Evolutionary conservation across 2,329 filamentous ascomycete genomes (phyloP).

Genomic region (Colletotrichum costaricense): DNA sequence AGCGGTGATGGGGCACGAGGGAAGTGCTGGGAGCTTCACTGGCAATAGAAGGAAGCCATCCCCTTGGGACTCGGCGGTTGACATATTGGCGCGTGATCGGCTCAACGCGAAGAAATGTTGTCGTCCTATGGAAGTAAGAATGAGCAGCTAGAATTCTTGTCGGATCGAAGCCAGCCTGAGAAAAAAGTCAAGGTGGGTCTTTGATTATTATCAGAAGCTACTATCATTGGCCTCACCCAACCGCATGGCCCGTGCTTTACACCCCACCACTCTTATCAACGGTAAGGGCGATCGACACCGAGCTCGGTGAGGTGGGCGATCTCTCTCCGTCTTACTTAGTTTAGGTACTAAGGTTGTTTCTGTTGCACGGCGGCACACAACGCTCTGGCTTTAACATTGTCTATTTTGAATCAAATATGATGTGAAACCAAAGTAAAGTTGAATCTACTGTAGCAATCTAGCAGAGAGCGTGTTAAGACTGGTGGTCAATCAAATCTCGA

Average conservation of each 20-base stretch:
- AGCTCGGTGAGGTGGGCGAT: background rate
- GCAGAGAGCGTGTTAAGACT: background rate
- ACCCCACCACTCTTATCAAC: background rate
- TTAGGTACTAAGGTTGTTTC: too few species aligned
- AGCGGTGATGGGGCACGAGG: conserved; percentile 70
- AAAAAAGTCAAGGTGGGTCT: conserved; percentile 16
- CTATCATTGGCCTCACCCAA: background rate
- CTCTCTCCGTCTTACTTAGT: too few species aligned
- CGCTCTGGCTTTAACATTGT: background rate
- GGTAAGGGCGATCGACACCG: background rate
- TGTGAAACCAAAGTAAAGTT: background rate
- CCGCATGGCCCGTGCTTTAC: background rate
- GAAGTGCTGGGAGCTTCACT: conserved; percentile 71
- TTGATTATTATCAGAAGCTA: background rate
- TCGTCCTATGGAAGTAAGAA: conserved; percentile 7
- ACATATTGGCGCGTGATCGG: conserved; percentile 41
- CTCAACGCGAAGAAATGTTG: conserved; percentile 8
- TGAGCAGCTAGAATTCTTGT: conserved; percentile 19
- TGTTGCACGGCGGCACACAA: too few species aligned
- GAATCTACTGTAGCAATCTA: background rate
- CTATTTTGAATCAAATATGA: too few species aligned
- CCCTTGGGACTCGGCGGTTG: conserved; percentile 19
- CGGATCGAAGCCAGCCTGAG: background rate
- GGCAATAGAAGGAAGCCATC: conserved; percentile 77
- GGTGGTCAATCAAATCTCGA: conserved; percentile 54